Base-by-base conservation (phyloP, 1,139 yeast species). In the Yamadazyma atmosphaerica region DNA sequence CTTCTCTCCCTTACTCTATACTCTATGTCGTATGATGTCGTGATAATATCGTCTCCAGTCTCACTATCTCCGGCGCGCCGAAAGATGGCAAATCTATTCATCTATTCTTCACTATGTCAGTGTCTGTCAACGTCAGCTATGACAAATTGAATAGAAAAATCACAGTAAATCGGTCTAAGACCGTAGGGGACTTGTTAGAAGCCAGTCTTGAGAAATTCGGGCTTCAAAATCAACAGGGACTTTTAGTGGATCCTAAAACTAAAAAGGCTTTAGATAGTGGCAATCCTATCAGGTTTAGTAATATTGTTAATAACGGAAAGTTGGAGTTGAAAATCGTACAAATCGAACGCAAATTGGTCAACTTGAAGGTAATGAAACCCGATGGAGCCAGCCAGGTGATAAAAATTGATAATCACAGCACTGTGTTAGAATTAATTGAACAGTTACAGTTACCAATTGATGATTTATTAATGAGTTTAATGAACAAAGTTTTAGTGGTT, bases 251-350 rank as follows among this genome's bases (percentile, higher is more conserved):
- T 28, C 12, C 44, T 4, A 17, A 40, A 10, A 2, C 40, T 5
- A 25, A 46, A 24, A 72, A 72, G 2, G 59, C 58, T 16, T 49
- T 65, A 26, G 75, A 70, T 40, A 44, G 52, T 1, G 46, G 65
- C 11, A 50, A 64, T 23, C 68, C 72, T 1, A 44, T 71, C 12
- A 51, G 73, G 34, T 56, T 65, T 37, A 60, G 72, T 5, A 56
- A 54, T 21, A 50, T 71, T 16, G 44, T 59, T 22, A 68, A 63
- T 39, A 70, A 61, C 47, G 51, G 63, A 14, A 63, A 58, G 38
- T 46, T 72, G 26, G 49, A 48, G 19, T 46, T 61, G 22, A 53
- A 54, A 40, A 40, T 57, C 13, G 51, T 55, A 67, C 46, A 37
- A 16, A 32, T 44, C 12, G 34, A 22, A 3, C 44, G 37, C 13